Evolutionary conservation across 371 early-diverging fungal species (phyloP).

Genomic region (Capniomyces stellatus): DNA sequence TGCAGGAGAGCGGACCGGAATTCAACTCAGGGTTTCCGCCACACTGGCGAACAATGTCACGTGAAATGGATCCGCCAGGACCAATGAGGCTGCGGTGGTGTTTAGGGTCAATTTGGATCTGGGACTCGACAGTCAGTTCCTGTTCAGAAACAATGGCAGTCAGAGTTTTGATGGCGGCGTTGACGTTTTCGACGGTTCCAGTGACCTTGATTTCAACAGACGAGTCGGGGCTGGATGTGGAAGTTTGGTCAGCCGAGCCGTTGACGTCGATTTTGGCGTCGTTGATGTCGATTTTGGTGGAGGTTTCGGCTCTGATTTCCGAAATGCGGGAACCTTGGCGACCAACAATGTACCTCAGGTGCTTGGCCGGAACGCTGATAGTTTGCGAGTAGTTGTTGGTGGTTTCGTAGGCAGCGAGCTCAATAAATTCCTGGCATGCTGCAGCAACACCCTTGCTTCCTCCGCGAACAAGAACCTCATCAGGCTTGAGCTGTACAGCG

Average conservation of each 20-base stretch:
- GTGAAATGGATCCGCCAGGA: slow-evolving; percentile 44
- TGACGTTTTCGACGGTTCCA: slow-evolving; percentile 35
- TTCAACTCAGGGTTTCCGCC: slow-evolving; percentile 37
- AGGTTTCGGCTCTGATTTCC: slow-evolving; percentile 39
- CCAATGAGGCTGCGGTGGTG: slow-evolving; percentile 67
- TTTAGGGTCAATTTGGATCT: slow-evolving; percentile 33
- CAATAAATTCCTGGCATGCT: slow-evolving; percentile 56
- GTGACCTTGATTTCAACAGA: slow-evolving; percentile 34
- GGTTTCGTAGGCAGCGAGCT: slow-evolving; percentile 54
- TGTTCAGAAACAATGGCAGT: slow-evolving; percentile 33
- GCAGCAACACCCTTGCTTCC: slow-evolving; percentile 49
- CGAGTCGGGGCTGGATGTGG: slow-evolving; percentile 6
- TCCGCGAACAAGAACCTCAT: slow-evolving; percentile 53
- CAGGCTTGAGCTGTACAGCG: slow-evolving; percentile 18
- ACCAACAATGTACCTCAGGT: slow-evolving; percentile 55
- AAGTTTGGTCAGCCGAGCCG: background rate
- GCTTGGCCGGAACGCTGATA: slow-evolving; percentile 32
- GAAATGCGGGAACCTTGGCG: slow-evolving; percentile 41
- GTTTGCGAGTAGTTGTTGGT: slow-evolving; percentile 37
- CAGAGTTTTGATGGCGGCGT: slow-evolving; percentile 30
- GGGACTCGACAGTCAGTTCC: slow-evolving; percentile 27
- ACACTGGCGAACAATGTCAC: slow-evolving; percentile 37
- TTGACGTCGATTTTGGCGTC: slow-evolving; percentile 31
- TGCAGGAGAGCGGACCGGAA: slow-evolving; percentile 20
- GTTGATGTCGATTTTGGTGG: slow-evolving; percentile 43